A percentile compares a stretch with the other conserved stretches of the same genome.
Evolutionary conservation across 2,329 filamentous ascomycete species (phyloP).

Genomic region (Alternaria alternata): DNA sequence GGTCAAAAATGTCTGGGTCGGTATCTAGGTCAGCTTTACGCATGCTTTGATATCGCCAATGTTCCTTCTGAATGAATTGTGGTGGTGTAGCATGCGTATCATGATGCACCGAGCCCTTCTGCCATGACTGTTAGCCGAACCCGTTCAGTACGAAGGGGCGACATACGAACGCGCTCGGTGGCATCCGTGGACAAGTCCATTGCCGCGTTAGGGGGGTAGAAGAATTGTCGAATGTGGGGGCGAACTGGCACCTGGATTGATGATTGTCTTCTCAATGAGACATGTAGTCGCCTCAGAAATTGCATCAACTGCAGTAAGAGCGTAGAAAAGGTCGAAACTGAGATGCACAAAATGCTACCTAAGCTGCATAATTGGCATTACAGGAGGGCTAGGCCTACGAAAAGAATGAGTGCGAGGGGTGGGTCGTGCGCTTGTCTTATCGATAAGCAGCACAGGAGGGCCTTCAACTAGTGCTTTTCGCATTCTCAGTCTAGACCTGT

Average conservation of each 20-base stretch:
- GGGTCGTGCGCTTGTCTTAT: conserved; percentile 13
- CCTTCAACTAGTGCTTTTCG: background rate
- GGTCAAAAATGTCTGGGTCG: conserved; percentile 53
- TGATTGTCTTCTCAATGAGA: conserved; percentile 1
- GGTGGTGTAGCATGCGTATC: conserved; percentile 50
- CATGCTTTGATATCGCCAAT: conserved; percentile 66
- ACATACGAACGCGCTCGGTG: conserved; percentile 46
- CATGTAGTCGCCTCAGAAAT: background rate
- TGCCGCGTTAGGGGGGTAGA: background rate
- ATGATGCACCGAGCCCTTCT: conserved; percentile 43
- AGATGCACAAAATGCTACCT: background rate
- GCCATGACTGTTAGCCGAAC: conserved; percentile 29
- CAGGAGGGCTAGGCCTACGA: background rate
- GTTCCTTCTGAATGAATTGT: conserved; percentile 45
- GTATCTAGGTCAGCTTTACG: conserved; percentile 63
- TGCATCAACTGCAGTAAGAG: conserved; percentile 9
- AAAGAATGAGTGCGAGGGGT: conserved; percentile 1
- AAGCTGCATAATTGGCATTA: background rate
- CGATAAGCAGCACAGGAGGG: conserved; percentile 11
- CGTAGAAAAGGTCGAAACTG: background rate
- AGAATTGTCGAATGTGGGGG: background rate
- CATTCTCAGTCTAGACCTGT: background rate
- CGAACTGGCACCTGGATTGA: background rate
- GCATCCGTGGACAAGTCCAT: conserved; percentile 40
- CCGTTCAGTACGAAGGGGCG: conserved; percentile 22